Evolutionary conservation across 192 early-diverging fungal genomes (phyloP), one percentile per base, ranked within the genome.

Genomic region (Rhizoclosmatium sp.): DNA sequence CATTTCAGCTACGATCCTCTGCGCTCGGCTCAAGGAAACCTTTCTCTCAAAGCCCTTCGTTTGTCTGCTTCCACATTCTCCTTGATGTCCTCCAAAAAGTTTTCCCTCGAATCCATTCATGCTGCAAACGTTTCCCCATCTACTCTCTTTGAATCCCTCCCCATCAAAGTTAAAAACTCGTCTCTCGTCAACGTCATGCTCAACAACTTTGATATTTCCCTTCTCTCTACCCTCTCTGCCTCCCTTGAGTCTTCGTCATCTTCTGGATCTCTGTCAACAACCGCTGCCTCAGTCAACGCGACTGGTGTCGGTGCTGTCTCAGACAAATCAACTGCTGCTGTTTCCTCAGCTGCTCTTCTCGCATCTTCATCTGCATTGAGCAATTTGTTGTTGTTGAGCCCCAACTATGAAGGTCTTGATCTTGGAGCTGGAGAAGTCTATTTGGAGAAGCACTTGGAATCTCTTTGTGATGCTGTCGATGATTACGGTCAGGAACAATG

Each of bases 61-160:
- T 90, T 99, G 66, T 93, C 93, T 46, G 88, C 94, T 56, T 79
- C 82, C 2, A 98, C 98, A 79, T 91, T 97, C 92, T 90, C 92
- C 65, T 82, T 97, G 60, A 94, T 94, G 84, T 86, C 92, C 78
- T 74, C 49, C 47, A 84, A 90, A 66, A 93, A 93, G 83, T 98
- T 98, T 84, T 94, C 94, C 9, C 92, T 94, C 64, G 92, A 94
- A 84, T 90, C 86, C 58, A 85, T 98, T 56, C 85, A 89, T 41
- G 86, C 92, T 56, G 85, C 92, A 73, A 92, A 94, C 40, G 84
- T 97, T 59, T 93, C 95, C 3, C 93, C 94, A 75, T 93, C 91
- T 49, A 91, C 92, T 77, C 91, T 99, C 64, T 93, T 99, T 78
- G 93, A 97, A 86, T 91, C 95, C 80, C 85, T 99, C 64, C 96